phyloP scores from a whole-genome alignment of 1,284 basidiomycete species.

The Malassezia equina region DNA sequence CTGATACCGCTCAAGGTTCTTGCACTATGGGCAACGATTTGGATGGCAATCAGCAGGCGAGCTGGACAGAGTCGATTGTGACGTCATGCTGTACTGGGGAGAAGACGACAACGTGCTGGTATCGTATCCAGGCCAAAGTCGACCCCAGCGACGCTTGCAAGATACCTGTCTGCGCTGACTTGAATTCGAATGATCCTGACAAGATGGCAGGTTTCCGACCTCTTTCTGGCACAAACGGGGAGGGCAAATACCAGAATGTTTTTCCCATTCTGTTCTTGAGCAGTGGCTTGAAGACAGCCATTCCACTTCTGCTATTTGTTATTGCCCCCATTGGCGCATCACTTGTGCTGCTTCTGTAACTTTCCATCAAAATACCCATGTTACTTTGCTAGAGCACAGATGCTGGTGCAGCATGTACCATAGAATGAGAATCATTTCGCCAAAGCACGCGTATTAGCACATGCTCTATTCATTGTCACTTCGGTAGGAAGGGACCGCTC shows the following conservation, averaged over 20 bases:
- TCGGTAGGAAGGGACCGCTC: too few relatives aligned
- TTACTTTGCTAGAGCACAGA: neutral
- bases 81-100: conserved; percentile 30
- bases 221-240: conserved; percentile 24
- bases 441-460: too few relatives aligned
- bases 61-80: conserved; percentile 28
- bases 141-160: conserved; percentile 18
- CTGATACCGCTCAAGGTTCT: conserved; percentile 12
- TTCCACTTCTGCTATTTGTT: conserved; percentile 11
- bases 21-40: conserved; percentile 27
- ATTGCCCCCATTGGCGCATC: conserved; percentile 10
- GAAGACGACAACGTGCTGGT: conserved; percentile 23
- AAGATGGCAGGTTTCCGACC: conserved; percentile 28
- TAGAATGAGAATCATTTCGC: neutral
- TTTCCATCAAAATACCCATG: neutral
- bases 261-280: conserved; percentile 24
- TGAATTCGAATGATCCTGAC: conserved; percentile 20
- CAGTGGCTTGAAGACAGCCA: neutral
- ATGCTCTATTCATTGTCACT: too few relatives aligned
- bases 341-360: conserved; percentile 10
- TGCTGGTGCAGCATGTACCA: neutral
- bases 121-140: conserved; percentile 19
- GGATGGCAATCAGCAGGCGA: conserved; percentile 28
- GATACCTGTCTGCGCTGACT: conserved; percentile 25
- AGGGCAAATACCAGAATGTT: conserved; percentile 29